Percentiles rank a stretch among this genome's conserved stretches.
Evolutionary conservation across 441 rosid species (phyloP).

Genomic region (Aquilaria agallochum): DNA sequence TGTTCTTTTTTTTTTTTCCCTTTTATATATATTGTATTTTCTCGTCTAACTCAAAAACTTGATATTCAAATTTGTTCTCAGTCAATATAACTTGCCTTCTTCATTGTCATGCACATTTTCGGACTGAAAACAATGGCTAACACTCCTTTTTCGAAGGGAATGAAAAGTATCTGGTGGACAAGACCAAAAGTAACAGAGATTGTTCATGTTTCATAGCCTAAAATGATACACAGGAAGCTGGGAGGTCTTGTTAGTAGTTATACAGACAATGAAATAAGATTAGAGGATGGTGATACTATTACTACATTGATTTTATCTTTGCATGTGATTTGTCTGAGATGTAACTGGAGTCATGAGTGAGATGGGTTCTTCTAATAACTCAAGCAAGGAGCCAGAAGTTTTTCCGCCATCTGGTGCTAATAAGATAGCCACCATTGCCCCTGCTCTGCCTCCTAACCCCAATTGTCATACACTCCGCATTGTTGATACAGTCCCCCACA

Average conservation of each 20-base stretch:
- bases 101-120: too few species aligned
- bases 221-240: constrained; percentile 6
- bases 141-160: too few species aligned
- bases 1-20: not conserved
- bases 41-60: too few species aligned
- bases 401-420: constrained; percentile 88
- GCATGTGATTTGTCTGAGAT: not conserved
- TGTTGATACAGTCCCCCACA: constrained; percentile 72
- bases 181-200: not conserved
- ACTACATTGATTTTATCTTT: not conserved
- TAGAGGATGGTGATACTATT: constrained; percentile 2
- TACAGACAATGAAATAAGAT: constrained; percentile 11
- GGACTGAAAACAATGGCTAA: not conserved
- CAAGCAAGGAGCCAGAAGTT: constrained; percentile 97
- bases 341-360: not conserved
- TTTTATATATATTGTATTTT: not conserved
- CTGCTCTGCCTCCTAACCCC: constrained; percentile 93
- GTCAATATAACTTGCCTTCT: too few species aligned
- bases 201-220: not conserved
- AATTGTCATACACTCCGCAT: constrained; percentile 70
- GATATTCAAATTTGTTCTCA: too few species aligned
- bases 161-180: too few species aligned
- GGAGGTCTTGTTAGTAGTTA: constrained; percentile 12
- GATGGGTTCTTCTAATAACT: not conserved
- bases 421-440: constrained; percentile 73